These are phyloP conservation scores for Ganoderma boninense DNA, from an alignment of 1,284 basidiomycete genomes.

Conservation along the genomic window DNA sequence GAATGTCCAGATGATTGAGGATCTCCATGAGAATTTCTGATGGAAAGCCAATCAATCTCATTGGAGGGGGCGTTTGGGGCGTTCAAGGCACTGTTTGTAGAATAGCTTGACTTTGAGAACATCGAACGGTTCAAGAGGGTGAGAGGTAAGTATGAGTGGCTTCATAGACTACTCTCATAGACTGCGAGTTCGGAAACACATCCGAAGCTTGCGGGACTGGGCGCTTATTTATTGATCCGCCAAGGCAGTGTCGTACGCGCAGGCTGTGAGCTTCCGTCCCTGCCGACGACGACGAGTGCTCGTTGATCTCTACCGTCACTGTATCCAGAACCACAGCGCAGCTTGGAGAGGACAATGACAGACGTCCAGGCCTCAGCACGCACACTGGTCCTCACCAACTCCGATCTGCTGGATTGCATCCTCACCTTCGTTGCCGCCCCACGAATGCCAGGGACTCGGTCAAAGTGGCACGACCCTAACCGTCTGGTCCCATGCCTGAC, in stretches of 20 bases:
- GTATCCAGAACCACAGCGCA: background rate
- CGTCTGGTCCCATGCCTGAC: background rate
- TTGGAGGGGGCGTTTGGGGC: background rate
- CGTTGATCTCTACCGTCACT: too few relatives aligned
- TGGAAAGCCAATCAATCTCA: slow-evolving; percentile 33
- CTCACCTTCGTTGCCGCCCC: background rate
- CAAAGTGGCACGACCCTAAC: background rate
- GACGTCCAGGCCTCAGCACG: background rate
- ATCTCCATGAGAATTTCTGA: slow-evolving; percentile 41
- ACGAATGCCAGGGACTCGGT: too few relatives aligned
- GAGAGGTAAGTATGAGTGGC: too few relatives aligned
- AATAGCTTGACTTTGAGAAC: too few relatives aligned
- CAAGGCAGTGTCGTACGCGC: too few relatives aligned
- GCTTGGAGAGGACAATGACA: background rate
- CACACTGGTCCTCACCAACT: background rate
- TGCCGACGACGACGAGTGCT: too few relatives aligned
- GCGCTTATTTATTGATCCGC: too few relatives aligned
- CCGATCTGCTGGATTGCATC: background rate
- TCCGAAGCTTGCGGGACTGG: too few relatives aligned
- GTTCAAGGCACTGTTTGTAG: background rate
- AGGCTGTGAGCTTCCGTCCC: too few relatives aligned
- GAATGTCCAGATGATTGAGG: slow-evolving; percentile 41
- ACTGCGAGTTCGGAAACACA: too few relatives aligned
- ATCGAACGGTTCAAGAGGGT: too few relatives aligned
- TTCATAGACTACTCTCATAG: too few relatives aligned